Base-by-base conservation (phyloP, 352 stramenopile species). In the Peronospora farinosa region DNA sequence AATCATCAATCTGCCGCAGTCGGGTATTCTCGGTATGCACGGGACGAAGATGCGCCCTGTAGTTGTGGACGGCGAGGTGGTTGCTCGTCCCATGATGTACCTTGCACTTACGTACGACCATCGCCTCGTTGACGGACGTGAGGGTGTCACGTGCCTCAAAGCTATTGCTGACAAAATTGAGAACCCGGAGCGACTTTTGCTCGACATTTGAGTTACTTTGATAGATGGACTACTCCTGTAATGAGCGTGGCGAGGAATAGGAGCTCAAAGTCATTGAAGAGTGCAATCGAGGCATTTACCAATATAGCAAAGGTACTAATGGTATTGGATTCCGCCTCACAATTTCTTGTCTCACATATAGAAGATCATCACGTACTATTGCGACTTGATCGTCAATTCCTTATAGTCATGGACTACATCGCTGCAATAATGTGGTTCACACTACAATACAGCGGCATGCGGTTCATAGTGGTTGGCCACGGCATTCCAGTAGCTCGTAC, bases 81-180 rank as follows among this genome's bases (percentile, higher is more conserved):
- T 98, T 23, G 93, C 95, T 7, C 71, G 96, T 37, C 97, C 97
- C 25, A 99, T 99, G 95, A 99, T 99, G 96, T 99, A 99, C 77
- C 73, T 99, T 39, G 97, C 97, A 36, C 83, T 99, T 44, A 99
- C 96, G 47, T 99, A 99, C 74, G 97, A 99, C 83, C 97, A 99
- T 84, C 88, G 97, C 48, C 75, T 99, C 40, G 96, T 99, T 51
- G 96, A 99, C 67, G 96, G 97, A 28, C 92, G 96, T 56, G 97
- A 99, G 78, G 95, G 94, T 46, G 96, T 99, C 28, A 98, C 95
- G 40, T 98, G 97, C 74, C 84, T 99, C 54, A 98, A 98, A 76
- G 91, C 79, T 51, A 96, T 99, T 61, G 89, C 92, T 21, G 89
- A 98, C 60, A 99, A 99, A 78, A 95, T 99, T 57, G 88, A 97